phyloP scores from a whole-genome alignment of 345 rosid species.

The Camelina neglecta region DNA sequence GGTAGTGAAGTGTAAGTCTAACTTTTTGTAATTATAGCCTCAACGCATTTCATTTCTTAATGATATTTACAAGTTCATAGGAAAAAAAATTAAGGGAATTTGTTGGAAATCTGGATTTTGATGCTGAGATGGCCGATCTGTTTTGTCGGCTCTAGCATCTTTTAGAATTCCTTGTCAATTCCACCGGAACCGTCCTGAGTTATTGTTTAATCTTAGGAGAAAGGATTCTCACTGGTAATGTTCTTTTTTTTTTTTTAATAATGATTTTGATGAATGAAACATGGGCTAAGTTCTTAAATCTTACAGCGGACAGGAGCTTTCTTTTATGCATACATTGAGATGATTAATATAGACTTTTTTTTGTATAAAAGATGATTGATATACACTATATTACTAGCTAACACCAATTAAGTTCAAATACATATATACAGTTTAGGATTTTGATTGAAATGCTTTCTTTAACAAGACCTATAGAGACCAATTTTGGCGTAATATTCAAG shows the following conservation, averaged over 20 bases:
- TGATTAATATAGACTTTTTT: neutral
- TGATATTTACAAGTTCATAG: too few relatives aligned
- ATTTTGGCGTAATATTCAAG: neutral
- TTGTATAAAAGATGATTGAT: too few relatives aligned
- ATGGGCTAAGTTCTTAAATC: neutral
- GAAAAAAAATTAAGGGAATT: neutral
- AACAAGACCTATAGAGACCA: neutral
- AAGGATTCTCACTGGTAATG: neutral
- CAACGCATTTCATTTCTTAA: too few relatives aligned
- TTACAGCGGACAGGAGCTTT: neutral
- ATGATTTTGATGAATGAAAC: neutral
- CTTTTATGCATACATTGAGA: neutral
- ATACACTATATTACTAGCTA: neutral
- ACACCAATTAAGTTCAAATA: neutral
- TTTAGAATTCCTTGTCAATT: neutral
- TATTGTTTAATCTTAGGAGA: neutral
- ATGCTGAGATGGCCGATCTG: neutral
- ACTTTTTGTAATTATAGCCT: too few relatives aligned
- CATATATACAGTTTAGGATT: constrained; percentile 10
- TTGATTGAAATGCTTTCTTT: neutral
- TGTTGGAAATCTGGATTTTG: neutral
- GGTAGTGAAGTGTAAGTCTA: too few relatives aligned
- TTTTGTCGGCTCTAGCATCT: neutral
- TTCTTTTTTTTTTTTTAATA: neutral
- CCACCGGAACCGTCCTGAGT: neutral